Percentiles rank a stretch among this genome's conserved stretches.
phyloP scores from a whole-genome alignment of 2,329 filamentous ascomycete species.

The Lasiodiplodia sp. region DNA sequence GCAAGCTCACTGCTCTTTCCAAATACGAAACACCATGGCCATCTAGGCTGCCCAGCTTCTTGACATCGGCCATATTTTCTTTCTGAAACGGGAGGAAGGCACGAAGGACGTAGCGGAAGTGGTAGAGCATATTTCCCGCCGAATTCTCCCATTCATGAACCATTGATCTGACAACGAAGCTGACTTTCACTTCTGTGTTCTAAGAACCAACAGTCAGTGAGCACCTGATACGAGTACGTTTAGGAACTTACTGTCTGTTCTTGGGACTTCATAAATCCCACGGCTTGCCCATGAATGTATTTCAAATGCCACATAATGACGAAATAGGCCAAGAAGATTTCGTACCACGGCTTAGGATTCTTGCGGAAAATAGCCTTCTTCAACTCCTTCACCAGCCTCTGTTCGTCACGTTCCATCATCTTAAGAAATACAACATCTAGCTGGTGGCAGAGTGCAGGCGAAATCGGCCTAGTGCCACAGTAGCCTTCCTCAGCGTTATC shows the following conservation, averaged over 20 bases:
- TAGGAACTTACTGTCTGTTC: neutral
- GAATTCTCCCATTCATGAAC: conserved; percentile 46
- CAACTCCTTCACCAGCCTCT: conserved; percentile 37
- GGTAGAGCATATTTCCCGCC: conserved; percentile 41
- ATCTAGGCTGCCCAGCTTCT: neutral
- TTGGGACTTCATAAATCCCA: conserved; percentile 42
- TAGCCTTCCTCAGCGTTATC: conserved; percentile 27
- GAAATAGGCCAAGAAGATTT: conserved; percentile 45
- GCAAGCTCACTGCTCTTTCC: neutral
- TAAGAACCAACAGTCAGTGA: neutral
- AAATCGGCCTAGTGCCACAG: neutral
- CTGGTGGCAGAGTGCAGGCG: neutral
- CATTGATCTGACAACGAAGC: conserved; percentile 32
- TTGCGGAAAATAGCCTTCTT: conserved; percentile 41
- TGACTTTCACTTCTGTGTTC: neutral
- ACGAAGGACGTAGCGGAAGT: conserved; percentile 44
- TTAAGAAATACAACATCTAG: neutral
- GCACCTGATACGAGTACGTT: conserved; percentile 1
- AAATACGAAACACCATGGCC: neutral
- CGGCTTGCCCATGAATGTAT: conserved; percentile 44
- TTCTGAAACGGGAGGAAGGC: conserved; percentile 44
- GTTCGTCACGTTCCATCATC: neutral
- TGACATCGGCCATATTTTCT: conserved; percentile 29
- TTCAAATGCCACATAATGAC: conserved; percentile 47
- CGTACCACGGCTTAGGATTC: conserved; percentile 48